Evolutionary conservation across 2,329 filamentous ascomycete species (phyloP).

Genomic region (Aureobasidium sp.): DNA sequence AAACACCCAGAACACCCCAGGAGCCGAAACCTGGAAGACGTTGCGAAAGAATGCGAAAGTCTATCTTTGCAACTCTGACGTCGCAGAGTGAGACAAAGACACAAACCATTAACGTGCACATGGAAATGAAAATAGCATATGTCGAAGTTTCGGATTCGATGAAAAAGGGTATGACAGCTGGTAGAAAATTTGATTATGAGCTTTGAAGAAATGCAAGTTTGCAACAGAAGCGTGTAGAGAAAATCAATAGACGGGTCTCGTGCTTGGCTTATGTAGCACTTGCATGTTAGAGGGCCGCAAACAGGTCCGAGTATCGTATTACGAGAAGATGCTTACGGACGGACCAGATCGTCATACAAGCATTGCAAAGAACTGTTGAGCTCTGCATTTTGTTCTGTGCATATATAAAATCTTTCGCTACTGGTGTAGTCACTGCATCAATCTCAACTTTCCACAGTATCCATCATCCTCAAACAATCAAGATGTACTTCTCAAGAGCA

Average conservation of each 20-base stretch:
- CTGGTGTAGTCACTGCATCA: too few species aligned
- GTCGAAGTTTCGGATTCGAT: too few species aligned
- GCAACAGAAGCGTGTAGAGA: background rate
- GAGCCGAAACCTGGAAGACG: too few species aligned
- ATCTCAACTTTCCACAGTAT: background rate
- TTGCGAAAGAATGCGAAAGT: background rate
- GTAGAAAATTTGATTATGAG: too few species aligned
- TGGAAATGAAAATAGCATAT: too few species aligned
- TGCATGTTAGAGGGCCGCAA: background rate
- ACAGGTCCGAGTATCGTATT: background rate
- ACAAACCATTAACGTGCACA: too few species aligned
- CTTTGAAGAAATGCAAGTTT: too few species aligned
- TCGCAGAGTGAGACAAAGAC: background rate
- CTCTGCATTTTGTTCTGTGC: background rate
- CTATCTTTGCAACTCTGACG: background rate
- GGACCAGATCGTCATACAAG: background rate
- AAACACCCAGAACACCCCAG: too few species aligned
- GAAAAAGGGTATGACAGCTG: too few species aligned
- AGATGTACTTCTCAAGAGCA: background rate
- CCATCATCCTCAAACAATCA: too few species aligned
- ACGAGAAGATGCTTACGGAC: background rate
- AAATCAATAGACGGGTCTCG: background rate
- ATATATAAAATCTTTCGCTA: background rate
- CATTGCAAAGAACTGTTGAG: background rate
- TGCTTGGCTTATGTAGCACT: slow-evolving; percentile 3